A percentile compares a stretch with the other conserved stretches of the same genome.
Evolutionary conservation across 2,329 filamentous ascomycete genomes (phyloP).

Genomic region (Hawksworthiomyces lignivorus): DNA sequence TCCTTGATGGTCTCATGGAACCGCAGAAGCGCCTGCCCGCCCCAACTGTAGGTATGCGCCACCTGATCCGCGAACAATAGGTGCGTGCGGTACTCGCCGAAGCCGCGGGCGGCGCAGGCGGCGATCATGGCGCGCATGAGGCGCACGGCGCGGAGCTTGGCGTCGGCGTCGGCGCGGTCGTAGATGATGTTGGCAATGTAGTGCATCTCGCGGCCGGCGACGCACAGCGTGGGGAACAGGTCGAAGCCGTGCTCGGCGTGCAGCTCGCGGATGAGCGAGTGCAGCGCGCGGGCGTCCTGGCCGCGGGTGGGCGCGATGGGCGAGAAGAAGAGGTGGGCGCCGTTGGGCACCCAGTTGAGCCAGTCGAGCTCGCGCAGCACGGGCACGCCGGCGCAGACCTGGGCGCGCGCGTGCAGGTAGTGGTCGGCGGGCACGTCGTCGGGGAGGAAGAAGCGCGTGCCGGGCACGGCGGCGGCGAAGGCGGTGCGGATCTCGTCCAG

Average conservation of each 20-base stretch:
- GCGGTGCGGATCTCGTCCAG: conserved; percentile 32
- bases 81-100: conserved; percentile 34
- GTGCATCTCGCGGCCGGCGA: conserved; percentile 47
- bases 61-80: conserved; percentile 32
- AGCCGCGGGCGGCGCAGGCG: conserved; percentile 27
- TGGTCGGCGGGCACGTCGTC: conserved; percentile 30
- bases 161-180: conserved; percentile 28
- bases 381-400: conserved; percentile 27
- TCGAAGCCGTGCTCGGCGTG: conserved; percentile 39
- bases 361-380: conserved; percentile 31
- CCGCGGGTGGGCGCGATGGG: conserved; percentile 43
- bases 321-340: conserved; percentile 39
- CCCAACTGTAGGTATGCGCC: conserved; percentile 30
- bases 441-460: conserved; percentile 34
- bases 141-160: conserved; percentile 18
- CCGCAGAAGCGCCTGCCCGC: conserved; percentile 26
- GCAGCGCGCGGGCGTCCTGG: conserved; percentile 36
- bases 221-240: conserved; percentile 41
- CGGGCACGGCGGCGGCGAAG: conserved; percentile 31
- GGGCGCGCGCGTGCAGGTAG: conserved; percentile 28
- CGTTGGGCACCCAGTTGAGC: conserved; percentile 45
- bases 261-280: conserved; percentile 29
- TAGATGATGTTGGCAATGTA: conserved; percentile 44
- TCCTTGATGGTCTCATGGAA: conserved; percentile 32
- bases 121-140: conserved; percentile 28